Evolutionary conservation across 495 filamentous ascomycete genomes (phyloP).

Genomic region (Cercophora samala): DNA sequence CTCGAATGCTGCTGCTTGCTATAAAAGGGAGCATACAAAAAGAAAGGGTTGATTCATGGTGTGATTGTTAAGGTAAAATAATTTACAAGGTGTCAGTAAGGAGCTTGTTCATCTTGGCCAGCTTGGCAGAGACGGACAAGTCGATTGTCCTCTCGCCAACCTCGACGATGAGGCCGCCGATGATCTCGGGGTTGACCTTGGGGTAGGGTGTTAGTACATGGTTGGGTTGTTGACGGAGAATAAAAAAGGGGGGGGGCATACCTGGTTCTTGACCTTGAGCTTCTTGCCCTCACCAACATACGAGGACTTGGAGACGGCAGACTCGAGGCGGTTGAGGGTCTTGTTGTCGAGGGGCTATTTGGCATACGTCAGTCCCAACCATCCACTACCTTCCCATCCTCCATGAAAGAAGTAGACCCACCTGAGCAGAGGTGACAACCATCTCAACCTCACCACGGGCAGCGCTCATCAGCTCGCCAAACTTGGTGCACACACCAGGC

Average conservation of each 20-base stretch:
- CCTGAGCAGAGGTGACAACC: conserved; percentile 82
- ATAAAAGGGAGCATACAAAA: conserved; percentile 9
- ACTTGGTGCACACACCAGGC: conserved; percentile 81
- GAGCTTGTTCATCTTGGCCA: conserved; percentile 98
- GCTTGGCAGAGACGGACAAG: conserved; percentile 89
- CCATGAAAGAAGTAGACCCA: conserved; percentile 43
- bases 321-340: conserved; percentile 78
- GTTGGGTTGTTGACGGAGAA: not conserved
- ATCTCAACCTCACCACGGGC: conserved; percentile 90
- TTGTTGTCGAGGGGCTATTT: conserved; percentile 79
- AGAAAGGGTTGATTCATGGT: conserved; percentile 10
- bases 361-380: not conserved
- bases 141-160: conserved; percentile 98
- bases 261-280: conserved; percentile 91
- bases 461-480: conserved; percentile 79
- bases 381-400: not conserved
- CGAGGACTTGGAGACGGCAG: conserved; percentile 80
- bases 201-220: conserved; percentile 6
- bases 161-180: conserved; percentile 92
- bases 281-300: conserved; percentile 92
- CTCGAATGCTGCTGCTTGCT: not conserved
- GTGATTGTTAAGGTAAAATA: conserved; percentile 6
- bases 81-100: conserved; percentile 89
- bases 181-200: conserved; percentile 91
- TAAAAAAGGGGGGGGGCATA: conserved; percentile 37